A percentile compares a stretch with the other conserved stretches of the same genome.
phyloP scores from a whole-genome alignment of 2,329 filamentous ascomycete species.

The Neoascochyta sp. region DNA sequence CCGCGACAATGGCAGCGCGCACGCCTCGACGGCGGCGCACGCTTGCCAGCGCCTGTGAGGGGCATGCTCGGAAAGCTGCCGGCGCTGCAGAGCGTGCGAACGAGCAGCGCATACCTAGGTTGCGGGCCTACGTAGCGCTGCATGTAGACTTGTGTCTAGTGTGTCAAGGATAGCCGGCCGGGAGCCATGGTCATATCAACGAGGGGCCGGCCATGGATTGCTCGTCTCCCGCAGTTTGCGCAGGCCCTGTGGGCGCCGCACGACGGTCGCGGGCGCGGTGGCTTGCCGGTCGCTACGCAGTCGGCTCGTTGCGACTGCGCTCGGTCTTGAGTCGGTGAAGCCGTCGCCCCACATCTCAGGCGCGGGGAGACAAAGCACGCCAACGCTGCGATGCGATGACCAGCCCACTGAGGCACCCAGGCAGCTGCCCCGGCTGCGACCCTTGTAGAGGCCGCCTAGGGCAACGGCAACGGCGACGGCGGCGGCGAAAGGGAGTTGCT shows the following conservation, averaged over 20 bases:
- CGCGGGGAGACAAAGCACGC: constrained; percentile 28
- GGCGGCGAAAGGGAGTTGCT: constrained; percentile 7
- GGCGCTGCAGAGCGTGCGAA: constrained; percentile 30
- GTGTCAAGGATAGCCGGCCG: constrained; percentile 24
- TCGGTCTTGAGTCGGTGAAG: constrained; percentile 33
- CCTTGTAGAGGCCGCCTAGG: constrained; percentile 4
- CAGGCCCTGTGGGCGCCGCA: constrained; percentile 17
- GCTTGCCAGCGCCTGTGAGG: too few relatives aligned
- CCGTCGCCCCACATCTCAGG: constrained; percentile 18
- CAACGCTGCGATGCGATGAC: constrained; percentile 14
- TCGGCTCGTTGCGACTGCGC: constrained; percentile 14
- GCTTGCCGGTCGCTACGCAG: constrained; percentile 14
- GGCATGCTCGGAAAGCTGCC: too few relatives aligned
- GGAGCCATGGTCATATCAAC: too few relatives aligned
- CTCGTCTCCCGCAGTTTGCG: constrained; percentile 27
- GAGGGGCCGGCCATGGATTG: constrained; percentile 24
- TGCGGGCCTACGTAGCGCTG: constrained; percentile 30
- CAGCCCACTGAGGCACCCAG: constrained; percentile 6
- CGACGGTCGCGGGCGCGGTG: constrained; percentile 18
- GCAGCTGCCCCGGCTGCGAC: constrained; percentile 7
- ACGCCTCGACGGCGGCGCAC: too few relatives aligned
- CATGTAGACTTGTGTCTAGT: constrained; percentile 22
- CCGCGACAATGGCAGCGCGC: too few relatives aligned
- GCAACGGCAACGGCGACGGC: constrained; percentile 13
- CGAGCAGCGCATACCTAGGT: constrained; percentile 21